These are phyloP conservation scores for Artemisia annua DNA, from an alignment of 129 eudicot genomes.

Conservation along the genomic window DNA sequence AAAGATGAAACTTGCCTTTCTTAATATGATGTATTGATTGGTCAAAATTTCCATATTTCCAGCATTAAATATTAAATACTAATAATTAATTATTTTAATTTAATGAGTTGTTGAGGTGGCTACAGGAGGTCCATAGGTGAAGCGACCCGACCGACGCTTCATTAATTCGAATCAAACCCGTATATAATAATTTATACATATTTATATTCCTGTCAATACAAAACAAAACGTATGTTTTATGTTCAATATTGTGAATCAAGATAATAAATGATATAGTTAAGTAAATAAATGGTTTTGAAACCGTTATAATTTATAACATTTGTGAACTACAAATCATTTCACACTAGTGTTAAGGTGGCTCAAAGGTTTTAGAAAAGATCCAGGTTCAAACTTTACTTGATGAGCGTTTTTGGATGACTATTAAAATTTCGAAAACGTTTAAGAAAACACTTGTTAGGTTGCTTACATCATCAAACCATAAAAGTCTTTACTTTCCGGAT, in stretches of 20 bases:
- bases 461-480: too few relatives aligned
- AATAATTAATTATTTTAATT: neutral
- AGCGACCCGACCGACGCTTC: constrained; percentile 33
- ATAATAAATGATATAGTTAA: neutral
- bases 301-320: too few relatives aligned
- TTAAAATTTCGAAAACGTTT: too few relatives aligned
- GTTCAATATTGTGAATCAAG: neutral
- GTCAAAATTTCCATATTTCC: constrained; percentile 29
- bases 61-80: constrained; percentile 9
- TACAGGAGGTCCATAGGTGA: constrained; percentile 32
- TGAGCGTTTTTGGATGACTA: too few relatives aligned
- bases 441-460: too few relatives aligned
- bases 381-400: too few relatives aligned
- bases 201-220: neutral
- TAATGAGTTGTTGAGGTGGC: constrained; percentile 25
- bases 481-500: too few relatives aligned
- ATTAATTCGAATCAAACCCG: neutral
- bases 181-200: neutral
- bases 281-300: neutral
- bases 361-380: too few relatives aligned
- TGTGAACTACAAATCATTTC: too few relatives aligned
- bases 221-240: neutral
- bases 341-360: too few relatives aligned
- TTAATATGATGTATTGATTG: constrained; percentile 33
- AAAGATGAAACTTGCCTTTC: constrained; percentile 33